A percentile compares a stretch with the other conserved stretches of the same genome.
Evolutionary conservation across 345 rosid species (phyloP).

Genomic region (Draba incana): DNA sequence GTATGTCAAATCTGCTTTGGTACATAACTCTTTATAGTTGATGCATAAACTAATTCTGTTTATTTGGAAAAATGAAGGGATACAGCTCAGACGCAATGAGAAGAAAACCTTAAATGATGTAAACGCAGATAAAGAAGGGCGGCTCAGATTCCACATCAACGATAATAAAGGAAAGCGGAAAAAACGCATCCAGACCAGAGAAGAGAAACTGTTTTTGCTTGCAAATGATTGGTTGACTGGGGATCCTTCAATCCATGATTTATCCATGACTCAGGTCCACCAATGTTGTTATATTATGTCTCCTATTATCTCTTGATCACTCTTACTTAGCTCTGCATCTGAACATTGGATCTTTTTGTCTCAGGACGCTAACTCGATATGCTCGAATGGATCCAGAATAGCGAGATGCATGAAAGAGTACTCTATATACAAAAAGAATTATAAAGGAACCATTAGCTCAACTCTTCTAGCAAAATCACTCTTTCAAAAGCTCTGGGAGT

Average conservation of each 20-base stretch:
- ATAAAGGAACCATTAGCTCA: constrained; percentile 76
- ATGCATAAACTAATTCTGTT: constrained; percentile 18
- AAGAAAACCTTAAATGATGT: constrained; percentile 91
- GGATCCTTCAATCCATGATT: constrained; percentile 84
- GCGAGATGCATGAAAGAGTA: constrained; percentile 96
- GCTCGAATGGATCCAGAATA: constrained; percentile 81
- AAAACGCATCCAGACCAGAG: constrained; percentile 86
- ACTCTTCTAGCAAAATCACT: constrained; percentile 82
- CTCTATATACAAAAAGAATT: constrained; percentile 78
- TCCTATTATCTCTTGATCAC: constrained; percentile 21
- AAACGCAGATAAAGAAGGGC: constrained; percentile 75
- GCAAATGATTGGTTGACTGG: constrained; percentile 96
- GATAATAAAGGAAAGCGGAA: constrained; percentile 87
- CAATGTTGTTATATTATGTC: constrained; percentile 10
- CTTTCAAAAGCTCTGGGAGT: constrained; percentile 96
- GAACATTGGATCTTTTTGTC: constrained; percentile 35
- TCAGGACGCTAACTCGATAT: constrained; percentile 85
- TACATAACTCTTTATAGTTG: constrained; percentile 12
- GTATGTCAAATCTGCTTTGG: constrained; percentile 52
- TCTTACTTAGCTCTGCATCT: constrained; percentile 33
- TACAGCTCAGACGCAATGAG: constrained; percentile 96
- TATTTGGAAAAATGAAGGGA: constrained; percentile 69
- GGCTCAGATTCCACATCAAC: constrained; percentile 83
- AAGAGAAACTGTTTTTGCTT: constrained; percentile 91
- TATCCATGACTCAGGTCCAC: constrained; percentile 87